A percentile compares a stretch with the other conserved stretches of the same genome.
Conservation (phyloP, 192 early-diverging fungal species). For the Podila epicladia region DNA sequence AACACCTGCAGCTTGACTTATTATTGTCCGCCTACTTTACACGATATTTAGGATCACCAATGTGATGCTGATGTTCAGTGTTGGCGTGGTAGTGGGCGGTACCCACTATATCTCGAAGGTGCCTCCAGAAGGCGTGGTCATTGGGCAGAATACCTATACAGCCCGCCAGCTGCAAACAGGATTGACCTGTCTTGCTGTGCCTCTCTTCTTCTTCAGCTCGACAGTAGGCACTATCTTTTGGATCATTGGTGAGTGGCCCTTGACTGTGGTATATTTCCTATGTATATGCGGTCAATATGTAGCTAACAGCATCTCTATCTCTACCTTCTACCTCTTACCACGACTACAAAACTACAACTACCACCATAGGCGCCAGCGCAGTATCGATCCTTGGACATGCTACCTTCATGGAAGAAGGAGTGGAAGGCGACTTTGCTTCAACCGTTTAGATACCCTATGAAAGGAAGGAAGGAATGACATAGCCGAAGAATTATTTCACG, state of each 20-base stretch:
- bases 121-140: conserved; percentile 50
- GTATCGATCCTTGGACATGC: conserved; percentile 65
- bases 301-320: not conserved
- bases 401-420: conserved; percentile 57
- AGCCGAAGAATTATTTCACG: not conserved
- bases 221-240: conserved; percentile 67
- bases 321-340: not conserved
- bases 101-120: conserved; percentile 58
- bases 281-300: not conserved
- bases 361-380: conserved; percentile 61
- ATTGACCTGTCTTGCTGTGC: conserved; percentile 53
- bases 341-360: not conserved
- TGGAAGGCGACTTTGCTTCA: conserved; percentile 56
- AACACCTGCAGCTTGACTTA: not conserved
- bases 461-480: no score
- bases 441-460: conserved; percentile 10
- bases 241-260: conserved; percentile 59
- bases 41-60: conserved; percentile 56
- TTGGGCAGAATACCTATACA: conserved; percentile 33
- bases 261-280: not conserved
- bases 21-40: not conserved
- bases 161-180: conserved; percentile 55
- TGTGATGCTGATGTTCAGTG: conserved; percentile 57
- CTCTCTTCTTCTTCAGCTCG: conserved; percentile 64
- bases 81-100: conserved; percentile 54